Percentiles rank a stretch among this genome's conserved stretches.
phyloP scores from a whole-genome alignment of 345 rosid genomes.

The Lumnitzera littorea region DNA sequence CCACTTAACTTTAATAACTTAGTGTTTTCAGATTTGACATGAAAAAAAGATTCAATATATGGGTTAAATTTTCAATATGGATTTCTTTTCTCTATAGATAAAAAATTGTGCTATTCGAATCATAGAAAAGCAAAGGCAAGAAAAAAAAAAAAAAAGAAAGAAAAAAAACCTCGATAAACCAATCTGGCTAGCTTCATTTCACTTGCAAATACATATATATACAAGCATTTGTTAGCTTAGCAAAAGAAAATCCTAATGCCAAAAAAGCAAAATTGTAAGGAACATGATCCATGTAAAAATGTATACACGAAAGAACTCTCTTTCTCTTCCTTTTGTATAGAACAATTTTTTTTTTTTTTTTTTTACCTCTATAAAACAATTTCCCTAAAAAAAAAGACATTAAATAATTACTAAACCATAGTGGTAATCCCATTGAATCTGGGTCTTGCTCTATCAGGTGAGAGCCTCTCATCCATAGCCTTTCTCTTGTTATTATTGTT shows the following conservation, averaged over 20 bases:
- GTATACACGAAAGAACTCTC: conserved; percentile 4
- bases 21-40: no score
- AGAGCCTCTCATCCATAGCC: conserved; percentile 41
- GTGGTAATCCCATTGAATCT: conserved; percentile 37
- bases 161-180: no score
- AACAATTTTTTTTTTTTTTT: background rate
- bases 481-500: conserved; percentile 40
- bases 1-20: no score
- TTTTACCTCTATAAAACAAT: background rate
- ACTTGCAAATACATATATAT: no score
- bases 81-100: no score
- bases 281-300: conserved; percentile 4
- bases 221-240: no score
- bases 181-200: no score
- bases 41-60: no score
- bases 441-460: conserved; percentile 48
- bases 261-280: conserved; percentile 10
- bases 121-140: no score
- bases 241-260: background rate
- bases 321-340: background rate
- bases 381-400: background rate
- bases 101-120: no score
- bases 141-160: no score
- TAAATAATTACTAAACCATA: conserved; percentile 16
- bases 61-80: no score